Base-by-base conservation (phyloP, 257 asterid species). In the Apocynum venetum region DNA sequence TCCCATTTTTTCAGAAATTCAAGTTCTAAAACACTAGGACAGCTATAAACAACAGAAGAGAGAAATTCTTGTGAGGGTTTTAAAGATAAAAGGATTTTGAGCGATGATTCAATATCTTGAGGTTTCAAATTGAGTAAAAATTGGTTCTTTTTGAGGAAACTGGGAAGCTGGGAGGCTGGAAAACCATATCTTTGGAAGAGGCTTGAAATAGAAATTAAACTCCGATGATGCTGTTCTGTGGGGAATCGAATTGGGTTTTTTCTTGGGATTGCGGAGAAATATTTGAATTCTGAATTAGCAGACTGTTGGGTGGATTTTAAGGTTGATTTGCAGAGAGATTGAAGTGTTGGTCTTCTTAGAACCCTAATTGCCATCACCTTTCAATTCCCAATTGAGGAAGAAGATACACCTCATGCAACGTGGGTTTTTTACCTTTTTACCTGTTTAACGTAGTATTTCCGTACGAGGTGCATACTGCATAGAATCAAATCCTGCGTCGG, bases 151-250 rank as follows among this genome's bases (percentile, higher is more conserved):
- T 73, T 78, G 12, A 94, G 84, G 76, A 92, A 91, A 77, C 76
- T 53, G 2, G 84, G 86, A 74, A 89, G 60, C 11, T 83, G 80
- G 44, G 82, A 75, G 55, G 84, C 85, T 35, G 89, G 85, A 78
- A 91, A 89, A 52, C 94, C 97, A 70, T 92, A 88, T 84, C 87
- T 86, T 67, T 79, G 88, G 81, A 94, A 87, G 76, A 89, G 86
- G 81, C 53, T 84, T 59, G 86, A 79, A 78, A 90, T 83, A 40
- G 89, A 49, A 66, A 76, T 76, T 44, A 87, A 82, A 74, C 82
- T 82, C 57, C 78, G 59, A 31, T 80, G 80, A 38, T 40, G 80
- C 46, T 76, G 36, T 48, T 60, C 59, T 56, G 64, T 75, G 20
- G 72, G 14, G 70, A 78, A 35, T 67, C 74, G 60, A 80, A 8